Percentiles rank a stretch among this genome's conserved stretches.
These are phyloP conservation scores for Globisporangium nagaii DNA, from an alignment of 352 stramenopile species.

Conservation along the genomic window DNA sequence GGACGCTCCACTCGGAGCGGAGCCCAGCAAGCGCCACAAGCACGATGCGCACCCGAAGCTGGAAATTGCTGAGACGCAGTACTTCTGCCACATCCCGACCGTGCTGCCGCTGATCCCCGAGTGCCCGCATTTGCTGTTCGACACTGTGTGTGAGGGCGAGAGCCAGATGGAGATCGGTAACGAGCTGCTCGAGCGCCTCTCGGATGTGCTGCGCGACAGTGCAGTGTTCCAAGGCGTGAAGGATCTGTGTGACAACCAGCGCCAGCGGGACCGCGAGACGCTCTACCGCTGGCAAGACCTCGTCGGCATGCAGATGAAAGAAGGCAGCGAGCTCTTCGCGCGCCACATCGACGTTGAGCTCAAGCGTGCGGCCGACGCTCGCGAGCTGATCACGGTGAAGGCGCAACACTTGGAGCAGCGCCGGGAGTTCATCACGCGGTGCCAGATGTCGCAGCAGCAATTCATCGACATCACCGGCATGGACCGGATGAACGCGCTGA, in stretches of 20 bases:
- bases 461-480: conserved; percentile 75
- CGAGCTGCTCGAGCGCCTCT: conserved; percentile 53
- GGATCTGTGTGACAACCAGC: conserved; percentile 55
- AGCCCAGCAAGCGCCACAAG: conserved; percentile 8
- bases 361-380: conserved; percentile 33
- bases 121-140: conserved; percentile 67
- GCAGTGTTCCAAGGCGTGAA: conserved; percentile 64
- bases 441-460: conserved; percentile 69
- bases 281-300: conserved; percentile 78
- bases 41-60: neutral
- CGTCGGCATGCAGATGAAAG: conserved; percentile 79
- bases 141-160: conserved; percentile 27
- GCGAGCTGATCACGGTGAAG: conserved; percentile 49
- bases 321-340: conserved; percentile 61
- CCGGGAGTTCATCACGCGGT: conserved; percentile 58
- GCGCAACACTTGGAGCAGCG: conserved; percentile 59
- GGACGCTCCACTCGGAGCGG: neutral
- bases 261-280: conserved; percentile 58
- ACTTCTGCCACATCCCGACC: conserved; percentile 47
- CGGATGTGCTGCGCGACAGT: conserved; percentile 51
- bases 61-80: conserved; percentile 15
- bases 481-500: conserved; percentile 52
- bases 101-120: conserved; percentile 46
- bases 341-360: conserved; percentile 48
- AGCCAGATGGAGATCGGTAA: conserved; percentile 22